Evolutionary conservation across 345 rosid species (phyloP).

Genomic region (Turritis glabra): DNA sequence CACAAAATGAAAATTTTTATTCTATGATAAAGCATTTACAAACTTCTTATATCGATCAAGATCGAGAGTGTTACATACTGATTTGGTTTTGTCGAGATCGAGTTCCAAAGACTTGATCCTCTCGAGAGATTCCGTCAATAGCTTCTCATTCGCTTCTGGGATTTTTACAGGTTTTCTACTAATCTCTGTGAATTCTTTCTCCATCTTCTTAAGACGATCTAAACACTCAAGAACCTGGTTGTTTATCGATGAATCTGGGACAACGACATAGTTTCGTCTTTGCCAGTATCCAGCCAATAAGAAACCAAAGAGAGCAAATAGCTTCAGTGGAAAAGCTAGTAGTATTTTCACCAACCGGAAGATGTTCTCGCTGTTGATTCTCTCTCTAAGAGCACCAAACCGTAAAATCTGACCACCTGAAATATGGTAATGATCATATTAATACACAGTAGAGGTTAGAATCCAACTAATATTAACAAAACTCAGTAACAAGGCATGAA

Average conservation of each 20-base stretch:
- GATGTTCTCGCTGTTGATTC: constrained; percentile 45
- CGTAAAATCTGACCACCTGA: constrained; percentile 51
- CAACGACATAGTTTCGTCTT: constrained; percentile 51
- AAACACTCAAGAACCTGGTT: constrained; percentile 56
- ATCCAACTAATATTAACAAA: constrained; percentile 4
- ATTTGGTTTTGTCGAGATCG: constrained; percentile 90
- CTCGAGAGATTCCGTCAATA: constrained; percentile 71
- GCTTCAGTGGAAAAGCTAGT: constrained; percentile 48
- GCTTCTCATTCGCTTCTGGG: constrained; percentile 76
- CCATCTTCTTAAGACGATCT: constrained; percentile 79
- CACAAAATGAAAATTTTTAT: not conserved
- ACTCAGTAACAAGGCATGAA: constrained; percentile 36
- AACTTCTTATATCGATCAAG: not conserved
- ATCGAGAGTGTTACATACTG: constrained; percentile 46
- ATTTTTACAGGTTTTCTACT: constrained; percentile 60
- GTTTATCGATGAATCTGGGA: constrained; percentile 39
- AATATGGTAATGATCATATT: constrained; percentile 18
- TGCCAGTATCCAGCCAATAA: constrained; percentile 49
- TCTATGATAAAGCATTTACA: not conserved
- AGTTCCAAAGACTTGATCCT: constrained; percentile 83
- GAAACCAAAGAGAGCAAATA: constrained; percentile 46
- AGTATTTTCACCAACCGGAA: constrained; percentile 38
- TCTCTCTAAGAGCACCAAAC: constrained; percentile 51
- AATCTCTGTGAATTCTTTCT: constrained; percentile 63
- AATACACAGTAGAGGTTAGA: not conserved